phyloP scores from a whole-genome alignment of 2,329 filamentous ascomycete species.

The Trematosphaeria pertusa region DNA sequence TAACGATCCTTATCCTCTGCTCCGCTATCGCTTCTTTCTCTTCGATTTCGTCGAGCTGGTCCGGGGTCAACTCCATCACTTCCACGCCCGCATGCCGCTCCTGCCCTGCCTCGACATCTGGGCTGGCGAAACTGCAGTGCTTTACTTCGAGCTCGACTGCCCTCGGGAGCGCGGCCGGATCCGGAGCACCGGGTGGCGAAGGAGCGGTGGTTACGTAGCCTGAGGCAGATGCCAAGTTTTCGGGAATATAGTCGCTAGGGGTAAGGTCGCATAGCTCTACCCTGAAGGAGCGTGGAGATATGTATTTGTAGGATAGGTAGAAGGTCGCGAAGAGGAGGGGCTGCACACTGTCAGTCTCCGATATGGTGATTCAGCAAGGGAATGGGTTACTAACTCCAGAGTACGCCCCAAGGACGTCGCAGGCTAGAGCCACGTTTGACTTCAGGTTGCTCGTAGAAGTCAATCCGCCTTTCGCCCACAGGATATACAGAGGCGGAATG shows the following conservation, averaged over 20 bases:
- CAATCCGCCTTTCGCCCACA: constrained; percentile 21
- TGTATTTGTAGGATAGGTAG: constrained; percentile 30
- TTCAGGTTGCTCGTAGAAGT: constrained; percentile 17
- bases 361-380: not conserved
- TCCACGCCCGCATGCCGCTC: too few relatives aligned
- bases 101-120: constrained; percentile 5
- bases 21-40: constrained; percentile 16
- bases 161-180: too few relatives aligned
- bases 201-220: too few relatives aligned
- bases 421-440: constrained; percentile 21
- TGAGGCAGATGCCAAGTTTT: constrained; percentile 20
- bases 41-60: constrained; percentile 22
- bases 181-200: too few relatives aligned
- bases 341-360: constrained; percentile 6
- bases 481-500: constrained; percentile 32
- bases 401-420: constrained; percentile 34
- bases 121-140: constrained; percentile 2
- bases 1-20: constrained; percentile 15
- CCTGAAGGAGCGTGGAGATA: constrained; percentile 16
- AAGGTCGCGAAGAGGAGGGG: constrained; percentile 22
- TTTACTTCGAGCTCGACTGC: constrained; percentile 16
- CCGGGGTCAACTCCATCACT: constrained; percentile 13
- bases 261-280: constrained; percentile 27
- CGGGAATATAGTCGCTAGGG: constrained; percentile 24
- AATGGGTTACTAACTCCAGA: constrained; percentile 25